Conservation (phyloP, 129 eudicot genomes). For the Sambucus nigra region DNA sequence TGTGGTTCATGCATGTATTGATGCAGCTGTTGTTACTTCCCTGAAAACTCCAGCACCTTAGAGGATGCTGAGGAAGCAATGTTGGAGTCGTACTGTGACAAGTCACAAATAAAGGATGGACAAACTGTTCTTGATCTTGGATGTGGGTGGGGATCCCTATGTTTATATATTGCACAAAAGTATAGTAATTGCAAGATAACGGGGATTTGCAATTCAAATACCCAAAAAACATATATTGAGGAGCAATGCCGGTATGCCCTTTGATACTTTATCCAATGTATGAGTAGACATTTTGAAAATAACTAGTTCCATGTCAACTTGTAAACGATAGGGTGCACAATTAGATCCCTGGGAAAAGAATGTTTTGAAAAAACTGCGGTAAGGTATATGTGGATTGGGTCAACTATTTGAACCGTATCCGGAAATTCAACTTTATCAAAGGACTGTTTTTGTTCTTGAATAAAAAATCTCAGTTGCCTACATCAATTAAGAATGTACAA, state of each 20-base stretch:
- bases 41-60: constrained; percentile 54
- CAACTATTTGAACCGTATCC: no score
- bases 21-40: constrained; percentile 86
- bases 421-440: no score
- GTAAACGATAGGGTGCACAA: no score
- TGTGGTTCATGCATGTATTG: no score
- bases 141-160: constrained; percentile 97
- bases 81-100: constrained; percentile 77
- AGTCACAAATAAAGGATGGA: constrained; percentile 74
- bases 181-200: constrained; percentile 68
- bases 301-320: no score
- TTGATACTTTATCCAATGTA: neutral
- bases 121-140: constrained; percentile 97
- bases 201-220: constrained; percentile 90
- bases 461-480: no score
- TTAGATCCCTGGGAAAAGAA: no score
- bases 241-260: constrained; percentile 73
- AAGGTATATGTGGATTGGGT: no score
- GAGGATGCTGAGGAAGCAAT: constrained; percentile 97
- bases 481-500: no score
- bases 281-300: no score
- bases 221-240: constrained; percentile 76
- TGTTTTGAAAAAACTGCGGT: no score
- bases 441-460: no score
- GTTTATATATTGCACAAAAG: constrained; percentile 65